Base-by-base conservation (phyloP, 345 rosid genomes). In the Camelina sativa region DNA sequence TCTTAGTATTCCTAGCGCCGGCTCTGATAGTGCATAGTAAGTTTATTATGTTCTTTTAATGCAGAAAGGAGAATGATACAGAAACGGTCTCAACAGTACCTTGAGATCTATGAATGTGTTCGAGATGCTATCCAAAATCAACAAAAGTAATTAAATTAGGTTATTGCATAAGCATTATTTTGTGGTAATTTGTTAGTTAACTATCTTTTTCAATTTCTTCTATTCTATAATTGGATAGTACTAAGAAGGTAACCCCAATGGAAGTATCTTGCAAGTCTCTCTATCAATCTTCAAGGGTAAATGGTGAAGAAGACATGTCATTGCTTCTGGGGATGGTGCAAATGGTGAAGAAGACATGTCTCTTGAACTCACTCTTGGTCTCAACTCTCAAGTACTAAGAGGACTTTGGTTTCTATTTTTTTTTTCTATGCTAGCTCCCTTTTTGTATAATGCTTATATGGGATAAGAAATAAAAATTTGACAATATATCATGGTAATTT, bases 311-410 rank as follows among this genome's bases (percentile, higher is more conserved):
- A 20, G 22, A 20, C 22, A 13, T 25, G 12, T 35, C 1, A 30
- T 11, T 61, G 61, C 11, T 72, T 10, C 19, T 38, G 43, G 22
- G 54, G 43, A 16, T 72, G 61, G 52, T 40, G 53, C n/a, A 41
- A 30, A 17, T 51, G 62, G 35, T 13, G 37, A 28, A 13, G 46
- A 40, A 10, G 16, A 19, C 7, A 10, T 67, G 47, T 67, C 74
- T 28, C 79, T 75, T 60, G 63, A 54, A 22, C 79, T 76, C 20
- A 68, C 57, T 61, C 64, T 76, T 61, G 67, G 73, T 60, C 69
- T 34, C 10, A 67, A 58, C 68, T 60, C 69, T 34, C 10, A 67
- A 58, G 23, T 37, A 47, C 35, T 55, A 64, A 44, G 65, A 64
- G 20, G 40, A 56, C 48, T 54, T 54, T 35, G 65, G 57, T 34